Percentiles rank a stretch among this genome's conserved stretches.
phyloP scores from a whole-genome alignment of 495 filamentous ascomycete genomes.

The Aspergillus panamensis region DNA sequence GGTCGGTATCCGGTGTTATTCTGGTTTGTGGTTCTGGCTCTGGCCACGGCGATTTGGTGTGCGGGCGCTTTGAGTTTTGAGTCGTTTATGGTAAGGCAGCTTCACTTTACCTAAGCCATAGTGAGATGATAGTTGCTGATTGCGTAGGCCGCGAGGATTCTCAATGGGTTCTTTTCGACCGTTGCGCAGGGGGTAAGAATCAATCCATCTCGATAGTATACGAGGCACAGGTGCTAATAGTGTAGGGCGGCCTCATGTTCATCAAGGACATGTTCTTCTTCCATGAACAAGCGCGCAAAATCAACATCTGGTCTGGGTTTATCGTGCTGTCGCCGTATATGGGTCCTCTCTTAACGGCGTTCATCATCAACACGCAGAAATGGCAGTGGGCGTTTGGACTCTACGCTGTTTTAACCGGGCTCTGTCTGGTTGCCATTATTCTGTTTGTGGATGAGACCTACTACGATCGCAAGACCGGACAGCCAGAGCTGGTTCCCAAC shows the following conservation, averaged over 20 bases:
- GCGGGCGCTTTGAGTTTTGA: constrained; percentile 50
- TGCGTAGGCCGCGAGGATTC: constrained; percentile 51
- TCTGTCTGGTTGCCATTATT: constrained; percentile 46
- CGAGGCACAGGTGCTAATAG: neutral
- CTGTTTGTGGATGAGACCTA: constrained; percentile 58
- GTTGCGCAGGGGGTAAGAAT: constrained; percentile 46
- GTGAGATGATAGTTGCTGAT: neutral
- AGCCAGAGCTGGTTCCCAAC: constrained; percentile 33
- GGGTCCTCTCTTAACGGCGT: constrained; percentile 57
- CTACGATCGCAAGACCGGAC: constrained; percentile 45
- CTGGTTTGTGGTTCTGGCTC: constrained; percentile 49
- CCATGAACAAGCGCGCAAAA: constrained; percentile 60
- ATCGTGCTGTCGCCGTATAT: constrained; percentile 57
- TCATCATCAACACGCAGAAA: constrained; percentile 49
- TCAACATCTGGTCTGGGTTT: constrained; percentile 56
- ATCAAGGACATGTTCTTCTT: constrained; percentile 67
- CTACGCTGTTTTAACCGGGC: constrained; percentile 46
- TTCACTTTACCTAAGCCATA: neutral
- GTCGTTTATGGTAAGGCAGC: constrained; percentile 43
- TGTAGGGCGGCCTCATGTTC: constrained; percentile 55
- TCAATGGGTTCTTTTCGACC: constrained; percentile 62
- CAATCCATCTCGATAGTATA: neutral
- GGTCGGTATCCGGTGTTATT: constrained; percentile 58
- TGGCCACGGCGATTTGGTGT: constrained; percentile 52
- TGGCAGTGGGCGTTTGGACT: constrained; percentile 56